Evolutionary conservation across 2,329 filamentous ascomycete genomes (phyloP).

Genomic region (Beauveria brongniartii): DNA sequence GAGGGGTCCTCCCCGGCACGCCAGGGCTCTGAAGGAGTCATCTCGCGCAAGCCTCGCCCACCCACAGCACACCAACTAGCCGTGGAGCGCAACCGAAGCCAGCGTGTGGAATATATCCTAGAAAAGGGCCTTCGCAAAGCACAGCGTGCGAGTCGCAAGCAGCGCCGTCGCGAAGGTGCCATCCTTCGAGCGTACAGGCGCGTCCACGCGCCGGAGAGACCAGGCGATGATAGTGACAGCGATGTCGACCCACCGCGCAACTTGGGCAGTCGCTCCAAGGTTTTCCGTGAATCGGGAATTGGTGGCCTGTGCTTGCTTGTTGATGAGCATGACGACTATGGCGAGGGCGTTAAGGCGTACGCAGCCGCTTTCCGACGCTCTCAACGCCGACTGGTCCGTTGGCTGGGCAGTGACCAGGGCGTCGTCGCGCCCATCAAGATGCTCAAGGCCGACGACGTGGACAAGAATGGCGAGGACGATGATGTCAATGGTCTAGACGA

Average conservation of each 20-base stretch:
- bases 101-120: conserved; percentile 75
- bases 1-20: conserved; percentile 54
- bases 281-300: conserved; percentile 49
- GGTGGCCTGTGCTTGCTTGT: conserved; percentile 56
- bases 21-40: conserved; percentile 46
- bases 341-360: conserved; percentile 63
- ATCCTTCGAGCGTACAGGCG: conserved; percentile 60
- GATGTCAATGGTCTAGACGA: conserved; percentile 23
- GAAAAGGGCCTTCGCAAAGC: conserved; percentile 62
- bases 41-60: conserved; percentile 58
- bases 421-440: conserved; percentile 41
- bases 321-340: conserved; percentile 63
- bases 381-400: conserved; percentile 59
- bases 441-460: conserved; percentile 17
- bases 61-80: conserved; percentile 76
- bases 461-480: conserved; percentile 15
- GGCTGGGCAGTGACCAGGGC: conserved; percentile 46
- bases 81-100: conserved; percentile 68
- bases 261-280: conserved; percentile 22
- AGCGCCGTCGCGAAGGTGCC: conserved; percentile 55
- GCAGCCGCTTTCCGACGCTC: conserved; percentile 57
- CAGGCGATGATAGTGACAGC: conserved; percentile 55
- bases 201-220: conserved; percentile 46
- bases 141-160: conserved; percentile 55
- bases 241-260: conserved; percentile 37